Evolutionary conservation across 331 rosid species (phyloP), one percentile per base, ranked within the genome.

Genomic region (Rhamnella rubrinervis): DNA sequence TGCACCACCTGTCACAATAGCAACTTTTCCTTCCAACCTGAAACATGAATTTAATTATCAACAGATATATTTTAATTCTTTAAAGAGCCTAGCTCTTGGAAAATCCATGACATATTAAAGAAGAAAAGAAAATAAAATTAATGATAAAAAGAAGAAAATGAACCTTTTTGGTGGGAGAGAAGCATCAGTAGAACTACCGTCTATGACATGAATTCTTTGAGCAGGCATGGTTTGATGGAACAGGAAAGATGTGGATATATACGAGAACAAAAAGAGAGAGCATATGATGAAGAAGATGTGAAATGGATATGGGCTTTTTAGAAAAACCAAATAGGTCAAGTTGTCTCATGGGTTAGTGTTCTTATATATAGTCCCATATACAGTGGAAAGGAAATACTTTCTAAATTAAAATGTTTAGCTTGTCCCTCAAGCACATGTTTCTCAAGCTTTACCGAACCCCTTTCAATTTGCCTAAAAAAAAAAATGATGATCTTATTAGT

Each of bases 1-100:
- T 11, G 85, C 82, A 14, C 77, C 82, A 8, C 82, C 82, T 4
- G 82, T 77, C 41, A 81, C 66, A 35, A 77, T 77, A 15, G 77
- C 79, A n/a, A 81, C 75, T 70, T 65, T 60, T 47, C 79, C 82
- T 8, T 81, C 85, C 68, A 77, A 51, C 71, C 82, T 77, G 63
- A 31, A 26, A 31, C 0, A 31, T 31, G 5, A 31, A 31, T 31
- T 31, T 31, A 31, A 26, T 26, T 26, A 26, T 26, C 31, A 26
- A 26, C 31, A 26, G 4, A 31, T 31, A 31, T 4, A 31, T 31
- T 31, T 31, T 3, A 31, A 31, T 31, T 31, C 4, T 31, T 31
- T 4, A 31, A 31, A 31, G 35, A 26, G 35, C 35, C 23, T 31
- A 31, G 35, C 35, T n/a, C 15, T 7, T 40, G 8, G 9, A 7